A percentile compares a stretch with the other conserved stretches of the same genome.
Conservation (phyloP, 768 basidiomycete species). For the Psilocybe azurescens region DNA sequence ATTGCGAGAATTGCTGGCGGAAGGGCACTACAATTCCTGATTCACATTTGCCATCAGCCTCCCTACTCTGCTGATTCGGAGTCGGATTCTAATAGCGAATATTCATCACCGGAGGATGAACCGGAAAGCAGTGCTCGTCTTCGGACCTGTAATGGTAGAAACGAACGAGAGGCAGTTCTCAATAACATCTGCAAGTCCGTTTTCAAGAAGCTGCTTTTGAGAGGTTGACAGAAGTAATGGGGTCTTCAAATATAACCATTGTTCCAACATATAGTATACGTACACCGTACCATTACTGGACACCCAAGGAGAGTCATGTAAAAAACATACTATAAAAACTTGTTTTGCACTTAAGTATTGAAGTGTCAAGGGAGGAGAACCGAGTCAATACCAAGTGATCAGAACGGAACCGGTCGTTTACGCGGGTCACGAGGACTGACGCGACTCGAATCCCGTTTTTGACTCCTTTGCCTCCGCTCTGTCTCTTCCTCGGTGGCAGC, state of each 20-base stretch:
- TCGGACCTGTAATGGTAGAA: neutral
- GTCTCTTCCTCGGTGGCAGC: neutral
- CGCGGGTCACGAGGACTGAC: neutral
- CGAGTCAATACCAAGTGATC: neutral
- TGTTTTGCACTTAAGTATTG: no score
- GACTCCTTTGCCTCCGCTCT: neutral
- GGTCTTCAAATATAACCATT: neutral
- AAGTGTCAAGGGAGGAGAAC: neutral
- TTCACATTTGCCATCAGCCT: neutral
- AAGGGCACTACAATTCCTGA: conserved; percentile 2
- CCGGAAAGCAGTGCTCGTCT: neutral
- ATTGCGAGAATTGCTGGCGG: conserved; percentile 4
- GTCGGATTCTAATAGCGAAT: neutral
- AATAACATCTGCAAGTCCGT: neutral
- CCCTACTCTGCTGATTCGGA: neutral
- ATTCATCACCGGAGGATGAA: neutral
- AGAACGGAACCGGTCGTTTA: neutral
- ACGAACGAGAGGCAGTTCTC: neutral
- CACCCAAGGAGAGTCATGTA: neutral
- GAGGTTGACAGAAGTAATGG: neutral
- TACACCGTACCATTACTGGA: neutral
- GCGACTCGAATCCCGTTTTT: neutral
- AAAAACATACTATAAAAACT: neutral
- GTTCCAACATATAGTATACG: neutral
- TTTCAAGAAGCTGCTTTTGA: neutral